phyloP scores from a whole-genome alignment of 495 filamentous ascomycete species.

The Halenospora varia region DNA sequence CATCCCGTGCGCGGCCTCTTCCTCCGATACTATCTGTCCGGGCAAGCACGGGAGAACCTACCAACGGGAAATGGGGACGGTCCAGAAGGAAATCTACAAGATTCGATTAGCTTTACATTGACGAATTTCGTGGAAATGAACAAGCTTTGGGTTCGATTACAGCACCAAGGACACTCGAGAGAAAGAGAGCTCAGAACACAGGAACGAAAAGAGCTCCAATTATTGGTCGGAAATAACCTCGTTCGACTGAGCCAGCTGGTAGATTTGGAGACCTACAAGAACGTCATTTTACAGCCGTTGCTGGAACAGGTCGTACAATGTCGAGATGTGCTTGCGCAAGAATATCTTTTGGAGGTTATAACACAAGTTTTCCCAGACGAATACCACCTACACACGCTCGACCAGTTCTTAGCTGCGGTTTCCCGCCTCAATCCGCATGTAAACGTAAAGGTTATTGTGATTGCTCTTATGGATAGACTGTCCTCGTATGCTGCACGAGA shows the following conservation, averaged over 20 bases:
- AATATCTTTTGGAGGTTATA: slow-evolving; percentile 95
- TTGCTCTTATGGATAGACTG: slow-evolving; percentile 93
- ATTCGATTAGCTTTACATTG: slow-evolving; percentile 94
- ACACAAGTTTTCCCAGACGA: slow-evolving; percentile 99
- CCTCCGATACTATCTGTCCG: slow-evolving; percentile 90
- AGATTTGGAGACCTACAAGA: slow-evolving; percentile 89
- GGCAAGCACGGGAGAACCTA: slow-evolving; percentile 85
- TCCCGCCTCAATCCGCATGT: slow-evolving; percentile 91
- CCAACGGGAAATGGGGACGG: slow-evolving; percentile 80
- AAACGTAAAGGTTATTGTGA: slow-evolving; percentile 96
- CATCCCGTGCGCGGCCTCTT: slow-evolving; percentile 94
- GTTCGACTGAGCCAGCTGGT: slow-evolving; percentile 94
- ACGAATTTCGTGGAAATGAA: slow-evolving; percentile 99
- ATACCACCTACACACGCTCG: slow-evolving; percentile 93
- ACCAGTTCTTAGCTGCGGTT: slow-evolving; percentile 88
- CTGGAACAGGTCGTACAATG: slow-evolving; percentile 97
- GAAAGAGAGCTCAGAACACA: slow-evolving; percentile 90
- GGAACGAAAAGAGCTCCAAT: slow-evolving; percentile 89
- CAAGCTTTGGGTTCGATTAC: slow-evolving; percentile 95
- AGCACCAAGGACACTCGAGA: slow-evolving; percentile 95
- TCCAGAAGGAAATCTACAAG: slow-evolving; percentile 94
- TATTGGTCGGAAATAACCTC: slow-evolving; percentile 93
- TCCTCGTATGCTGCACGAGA: slow-evolving; percentile 90
- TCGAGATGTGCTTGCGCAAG: slow-evolving; percentile 92
- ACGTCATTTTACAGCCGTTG: slow-evolving; percentile 81